Evolutionary conservation across 495 filamentous ascomycete genomes (phyloP).

Genomic region (Massariosphaeria phaeospora): DNA sequence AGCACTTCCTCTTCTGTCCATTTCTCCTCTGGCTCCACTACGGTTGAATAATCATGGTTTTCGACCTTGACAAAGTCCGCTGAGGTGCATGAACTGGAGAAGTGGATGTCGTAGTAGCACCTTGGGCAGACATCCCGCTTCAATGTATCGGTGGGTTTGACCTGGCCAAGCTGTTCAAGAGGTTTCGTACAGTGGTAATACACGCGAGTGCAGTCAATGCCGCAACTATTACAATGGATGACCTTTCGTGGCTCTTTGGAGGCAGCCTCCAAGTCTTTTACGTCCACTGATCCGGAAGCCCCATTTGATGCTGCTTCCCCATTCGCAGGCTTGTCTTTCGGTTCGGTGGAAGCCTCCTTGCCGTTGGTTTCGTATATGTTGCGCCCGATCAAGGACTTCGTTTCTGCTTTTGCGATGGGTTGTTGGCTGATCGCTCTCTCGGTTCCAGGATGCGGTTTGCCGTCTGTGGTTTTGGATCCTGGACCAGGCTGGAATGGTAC

Average conservation of each 20-base stretch:
- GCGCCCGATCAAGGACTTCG: conserved; percentile 84
- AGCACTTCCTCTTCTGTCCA: conserved; percentile 90
- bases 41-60: conserved; percentile 66
- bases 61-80: conserved; percentile 82
- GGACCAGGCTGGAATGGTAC: conserved; percentile 90
- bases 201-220: conserved; percentile 84
- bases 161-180: conserved; percentile 51
- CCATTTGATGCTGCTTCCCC: conserved; percentile 63
- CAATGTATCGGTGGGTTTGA: conserved; percentile 51
- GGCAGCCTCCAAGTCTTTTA: conserved; percentile 57
- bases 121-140: conserved; percentile 84
- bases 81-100: conserved; percentile 65
- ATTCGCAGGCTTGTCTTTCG: conserved; percentile 59
- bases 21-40: conserved; percentile 66
- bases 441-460: conserved; percentile 64
- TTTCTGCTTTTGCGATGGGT: conserved; percentile 68
- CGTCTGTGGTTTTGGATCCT: conserved; percentile 64
- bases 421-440: conserved; percentile 67
- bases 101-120: conserved; percentile 76
- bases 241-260: conserved; percentile 61
- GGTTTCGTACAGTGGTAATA: conserved; percentile 80
- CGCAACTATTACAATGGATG: conserved; percentile 82
- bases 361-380: conserved; percentile 93
- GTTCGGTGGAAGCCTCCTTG: conserved; percentile 60
- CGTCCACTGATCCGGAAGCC: conserved; percentile 42